phyloP scores from a whole-genome alignment of 495 filamentous ascomycete species.

The Aspergillus bridgeri region DNA sequence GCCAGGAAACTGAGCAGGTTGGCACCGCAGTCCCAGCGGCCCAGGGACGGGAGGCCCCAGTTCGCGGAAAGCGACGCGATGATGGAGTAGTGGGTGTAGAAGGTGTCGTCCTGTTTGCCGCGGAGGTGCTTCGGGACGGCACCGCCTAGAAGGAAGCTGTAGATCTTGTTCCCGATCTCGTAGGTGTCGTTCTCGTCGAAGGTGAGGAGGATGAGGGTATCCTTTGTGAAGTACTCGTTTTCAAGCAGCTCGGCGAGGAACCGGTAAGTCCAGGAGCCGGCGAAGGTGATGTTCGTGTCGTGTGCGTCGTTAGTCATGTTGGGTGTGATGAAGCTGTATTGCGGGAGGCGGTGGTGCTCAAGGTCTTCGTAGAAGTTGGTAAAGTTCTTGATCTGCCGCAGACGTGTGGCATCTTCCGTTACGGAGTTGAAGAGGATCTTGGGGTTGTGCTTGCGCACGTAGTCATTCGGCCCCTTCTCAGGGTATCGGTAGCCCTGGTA shows the following conservation, averaged over 20 bases:
- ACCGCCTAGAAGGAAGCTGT: conserved; percentile 60
- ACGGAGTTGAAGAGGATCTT: conserved; percentile 57
- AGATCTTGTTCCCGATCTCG: conserved; percentile 51
- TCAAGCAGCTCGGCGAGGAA: conserved; percentile 61
- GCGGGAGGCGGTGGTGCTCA: conserved; percentile 53
- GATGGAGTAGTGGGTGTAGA: conserved; percentile 71
- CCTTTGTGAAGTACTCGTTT: conserved; percentile 63
- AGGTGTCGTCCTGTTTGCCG: conserved; percentile 60
- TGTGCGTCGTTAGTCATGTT: conserved; percentile 75
- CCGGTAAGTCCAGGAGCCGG: conserved; percentile 53
- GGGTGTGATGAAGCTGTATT: conserved; percentile 72
- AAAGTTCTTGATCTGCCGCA: conserved; percentile 64
- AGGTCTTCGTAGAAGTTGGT: conserved; percentile 60
- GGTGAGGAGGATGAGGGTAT: conserved; percentile 61
- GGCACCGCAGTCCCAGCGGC: conserved; percentile 62
- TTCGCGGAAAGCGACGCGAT: conserved; percentile 65
- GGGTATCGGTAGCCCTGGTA: conserved; percentile 58
- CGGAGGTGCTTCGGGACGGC: conserved; percentile 54
- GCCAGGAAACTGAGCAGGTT: conserved; percentile 59
- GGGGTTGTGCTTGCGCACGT: conserved; percentile 76
- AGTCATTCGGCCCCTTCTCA: conserved; percentile 50
- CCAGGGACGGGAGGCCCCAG: conserved; percentile 60
- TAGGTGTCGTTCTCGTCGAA: conserved; percentile 67
- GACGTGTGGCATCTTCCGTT: conserved; percentile 47
- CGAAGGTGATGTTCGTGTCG: conserved; percentile 61